Evolutionary conservation across 2,329 filamentous ascomycete species (phyloP).

Genomic region (Xylogone sp.): DNA sequence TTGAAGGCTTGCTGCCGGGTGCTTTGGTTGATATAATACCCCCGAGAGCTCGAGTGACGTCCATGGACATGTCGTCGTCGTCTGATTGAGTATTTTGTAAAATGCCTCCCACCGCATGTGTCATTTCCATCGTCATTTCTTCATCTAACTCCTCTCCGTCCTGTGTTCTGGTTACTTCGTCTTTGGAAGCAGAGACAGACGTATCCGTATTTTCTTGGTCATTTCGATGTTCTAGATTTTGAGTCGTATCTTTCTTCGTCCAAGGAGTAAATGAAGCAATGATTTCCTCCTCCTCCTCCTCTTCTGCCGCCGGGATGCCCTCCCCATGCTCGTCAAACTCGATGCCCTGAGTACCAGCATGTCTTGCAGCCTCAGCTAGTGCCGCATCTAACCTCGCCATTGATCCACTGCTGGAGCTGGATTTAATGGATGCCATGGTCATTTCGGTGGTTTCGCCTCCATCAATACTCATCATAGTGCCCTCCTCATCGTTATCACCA

Average conservation of each 20-base stretch:
- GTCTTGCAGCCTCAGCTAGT: constrained; percentile 68
- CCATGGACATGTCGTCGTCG: constrained; percentile 74
- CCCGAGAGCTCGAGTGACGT: constrained; percentile 81
- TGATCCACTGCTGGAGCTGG: constrained; percentile 57
- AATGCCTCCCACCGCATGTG: constrained; percentile 52
- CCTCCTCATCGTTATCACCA: constrained; percentile 65
- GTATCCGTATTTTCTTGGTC: constrained; percentile 48
- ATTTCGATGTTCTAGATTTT: constrained; percentile 24
- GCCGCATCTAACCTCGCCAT: constrained; percentile 74
- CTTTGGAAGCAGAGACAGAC: constrained; percentile 32
- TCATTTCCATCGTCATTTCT: constrained; percentile 55
- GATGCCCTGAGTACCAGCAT: constrained; percentile 70
- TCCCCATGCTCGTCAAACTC: constrained; percentile 51
- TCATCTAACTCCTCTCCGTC: constrained; percentile 21
- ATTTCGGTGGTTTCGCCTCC: constrained; percentile 63
- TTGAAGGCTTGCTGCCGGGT: constrained; percentile 13
- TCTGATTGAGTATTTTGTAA: constrained; percentile 22
- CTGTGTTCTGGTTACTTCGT: constrained; percentile 13
- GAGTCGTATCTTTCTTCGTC: constrained; percentile 52
- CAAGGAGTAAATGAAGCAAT: constrained; percentile 73
- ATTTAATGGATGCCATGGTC: constrained; percentile 59
- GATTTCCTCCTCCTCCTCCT: constrained; percentile 63
- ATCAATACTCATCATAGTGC: constrained; percentile 79
- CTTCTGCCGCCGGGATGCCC: constrained; percentile 46
- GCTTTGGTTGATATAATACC: constrained; percentile 56